These are phyloP conservation scores for Solanum corneliomulleri DNA, from an alignment of 257 asterid species.

Conservation along the genomic window DNA sequence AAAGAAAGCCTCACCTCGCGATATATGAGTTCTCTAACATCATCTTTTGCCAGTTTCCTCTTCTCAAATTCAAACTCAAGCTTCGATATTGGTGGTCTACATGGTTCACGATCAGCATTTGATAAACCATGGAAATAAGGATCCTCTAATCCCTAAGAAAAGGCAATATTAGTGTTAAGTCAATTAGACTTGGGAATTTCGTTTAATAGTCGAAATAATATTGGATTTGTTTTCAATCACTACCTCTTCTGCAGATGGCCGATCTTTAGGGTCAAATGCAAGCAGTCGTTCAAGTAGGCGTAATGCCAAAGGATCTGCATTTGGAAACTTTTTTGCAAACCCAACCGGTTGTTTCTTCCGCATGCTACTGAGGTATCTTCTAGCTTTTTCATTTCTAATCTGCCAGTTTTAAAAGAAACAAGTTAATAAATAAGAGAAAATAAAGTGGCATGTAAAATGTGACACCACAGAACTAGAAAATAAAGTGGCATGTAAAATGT, in stretches of 20 bases:
- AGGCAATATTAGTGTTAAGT: background rate
- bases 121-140: constrained; percentile 74
- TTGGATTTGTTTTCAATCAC: background rate
- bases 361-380: constrained; percentile 88
- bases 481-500: background rate
- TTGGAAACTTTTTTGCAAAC: constrained; percentile 63
- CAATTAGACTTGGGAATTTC: background rate
- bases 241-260: constrained; percentile 93
- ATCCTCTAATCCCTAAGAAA: constrained; percentile 58
- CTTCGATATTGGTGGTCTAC: constrained; percentile 76
- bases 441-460: background rate
- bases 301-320: constrained; percentile 81
- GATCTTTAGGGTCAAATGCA: constrained; percentile 91
- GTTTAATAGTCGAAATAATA: background rate
- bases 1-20: constrained; percentile 24
- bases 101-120: constrained; percentile 81
- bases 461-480: background rate
- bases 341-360: constrained; percentile 77
- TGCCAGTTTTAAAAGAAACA: constrained; percentile 35
- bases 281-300: constrained; percentile 63
- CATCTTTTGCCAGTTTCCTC: constrained; percentile 79
- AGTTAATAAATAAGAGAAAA: background rate
- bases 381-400: constrained; percentile 98
- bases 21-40: constrained; percentile 86
- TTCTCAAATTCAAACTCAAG: constrained; percentile 95